Base-by-base conservation (phyloP, 345 rosid genomes). In the Murraya paniculata region DNA sequence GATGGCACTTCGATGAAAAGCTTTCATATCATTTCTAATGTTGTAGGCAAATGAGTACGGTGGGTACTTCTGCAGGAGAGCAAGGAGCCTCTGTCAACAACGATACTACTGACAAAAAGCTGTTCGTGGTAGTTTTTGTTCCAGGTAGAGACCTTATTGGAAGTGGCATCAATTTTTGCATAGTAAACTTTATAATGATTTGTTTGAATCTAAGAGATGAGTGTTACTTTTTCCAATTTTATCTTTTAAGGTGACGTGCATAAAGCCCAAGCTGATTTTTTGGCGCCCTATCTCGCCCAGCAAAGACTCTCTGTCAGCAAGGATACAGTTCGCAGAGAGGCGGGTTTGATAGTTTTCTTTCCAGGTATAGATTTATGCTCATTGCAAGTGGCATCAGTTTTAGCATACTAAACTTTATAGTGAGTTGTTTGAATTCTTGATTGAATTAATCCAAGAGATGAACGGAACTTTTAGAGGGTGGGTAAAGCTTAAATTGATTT, bases 281-380 rank as follows among this genome's bases (percentile, higher is more conserved):
- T 50, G 28, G 45, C 31, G 18, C 33, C 39, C 39, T 36, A 36
- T 36, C 39, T 36, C 39, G 39, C 39, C 39, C 39, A 1, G 48
- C 65, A 22, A 22, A n/a, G n/a, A 22, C 14, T 27, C n/a, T 5
- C 28, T 33, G 18, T 36, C 39, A 4, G 8, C 39, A 80, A 84
- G 80, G 92, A 87, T 58, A 82, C 90, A 69, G 85, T 89, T 80
- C 89, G 81, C 58, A 95, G 89, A 84, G 78, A 87, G 76, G 87
- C 84, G 85, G 97, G 98, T 80, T 90, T 92, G 81, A 86, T 95
- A 78, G 92, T 95, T 67, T 93, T 95, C 80, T 95, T 93, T 82
- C 99, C 99, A 74, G 99, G 99, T 93, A 88, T 77, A 60, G 27
- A 64, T 68, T 28, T 71, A 36, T 36, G 39, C 39, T 36, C 65